These are phyloP conservation scores for Solanum aculeatissimum DNA, from an alignment of 305 asterid genomes.

Conservation along the genomic window DNA sequence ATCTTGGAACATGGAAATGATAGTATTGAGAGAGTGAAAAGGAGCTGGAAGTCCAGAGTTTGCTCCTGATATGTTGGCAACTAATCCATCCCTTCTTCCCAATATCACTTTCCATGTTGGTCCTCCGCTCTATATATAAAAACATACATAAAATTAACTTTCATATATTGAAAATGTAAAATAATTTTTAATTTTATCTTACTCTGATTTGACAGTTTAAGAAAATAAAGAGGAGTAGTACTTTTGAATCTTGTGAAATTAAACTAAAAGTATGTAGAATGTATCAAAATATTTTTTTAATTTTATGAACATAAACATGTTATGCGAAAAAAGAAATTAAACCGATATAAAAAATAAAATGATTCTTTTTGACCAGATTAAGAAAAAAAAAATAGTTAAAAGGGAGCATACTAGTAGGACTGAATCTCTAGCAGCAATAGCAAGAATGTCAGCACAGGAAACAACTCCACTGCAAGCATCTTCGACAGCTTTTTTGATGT, in stretches of 20 bases:
- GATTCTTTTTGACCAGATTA: not conserved
- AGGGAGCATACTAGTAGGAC: slow-evolving; percentile 31
- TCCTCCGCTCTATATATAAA: not conserved
- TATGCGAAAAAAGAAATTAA: too few species aligned
- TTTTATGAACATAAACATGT: too few species aligned
- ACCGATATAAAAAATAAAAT: too few species aligned
- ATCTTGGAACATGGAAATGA: slow-evolving; percentile 36
- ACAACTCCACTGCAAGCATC: slow-evolving; percentile 48
- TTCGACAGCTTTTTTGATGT: slow-evolving; percentile 52
- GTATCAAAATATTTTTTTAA: not conserved
- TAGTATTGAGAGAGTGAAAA: slow-evolving; percentile 31
- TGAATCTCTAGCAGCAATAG: slow-evolving; percentile 63
- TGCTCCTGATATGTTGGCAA: slow-evolving; percentile 45
- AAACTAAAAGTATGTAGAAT: too few species aligned
- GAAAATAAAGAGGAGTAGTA: too few species aligned
- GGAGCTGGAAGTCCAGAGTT: slow-evolving; percentile 46
- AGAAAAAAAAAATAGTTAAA: not conserved
- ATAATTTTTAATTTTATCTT: too few species aligned
- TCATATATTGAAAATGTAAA: too few species aligned
- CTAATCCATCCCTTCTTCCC: not conserved
- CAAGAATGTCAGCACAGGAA: slow-evolving; percentile 64
- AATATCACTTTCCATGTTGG: not conserved
- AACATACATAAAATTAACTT: not conserved
- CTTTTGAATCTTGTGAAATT: not conserved
- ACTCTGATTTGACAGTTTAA: too few species aligned